These are phyloP conservation scores for Sphaerulina musiva DNA, from an alignment of 2,329 filamentous ascomycete species.

Conservation along the genomic window DNA sequence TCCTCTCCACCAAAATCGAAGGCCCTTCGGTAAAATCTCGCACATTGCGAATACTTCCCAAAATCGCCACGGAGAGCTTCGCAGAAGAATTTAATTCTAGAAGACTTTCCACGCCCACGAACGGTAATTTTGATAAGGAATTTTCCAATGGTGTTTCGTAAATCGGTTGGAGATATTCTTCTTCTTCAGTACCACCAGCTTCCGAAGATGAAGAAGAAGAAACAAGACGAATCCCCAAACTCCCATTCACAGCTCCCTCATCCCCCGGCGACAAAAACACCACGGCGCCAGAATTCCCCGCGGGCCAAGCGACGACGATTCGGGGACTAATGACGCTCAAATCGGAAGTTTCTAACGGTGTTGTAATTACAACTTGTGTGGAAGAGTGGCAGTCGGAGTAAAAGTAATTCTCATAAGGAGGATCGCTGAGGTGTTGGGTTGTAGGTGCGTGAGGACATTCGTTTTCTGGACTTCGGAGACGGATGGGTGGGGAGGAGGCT, in stretches of 20 bases:
- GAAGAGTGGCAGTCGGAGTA: conserved; percentile 57
- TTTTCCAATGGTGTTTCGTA: conserved; percentile 30
- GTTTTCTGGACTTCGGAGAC: neutral
- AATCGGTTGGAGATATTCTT: conserved; percentile 42
- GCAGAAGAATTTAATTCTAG: conserved; percentile 55
- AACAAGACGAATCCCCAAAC: conserved; percentile 45
- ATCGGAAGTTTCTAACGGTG: conserved; percentile 49
- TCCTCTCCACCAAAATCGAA: conserved; percentile 45
- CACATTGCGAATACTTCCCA: conserved; percentile 58
- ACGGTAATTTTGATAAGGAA: conserved; percentile 33
- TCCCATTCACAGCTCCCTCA: conserved; percentile 44
- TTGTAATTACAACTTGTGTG: conserved; percentile 56
- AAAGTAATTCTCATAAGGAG: conserved; percentile 60
- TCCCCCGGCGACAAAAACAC: conserved; percentile 52
- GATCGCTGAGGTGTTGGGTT: conserved; percentile 47
- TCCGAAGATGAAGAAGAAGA: too few relatives aligned
- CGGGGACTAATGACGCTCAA: conserved; percentile 51
- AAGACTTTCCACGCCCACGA: conserved; percentile 47
- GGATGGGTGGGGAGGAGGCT: neutral
- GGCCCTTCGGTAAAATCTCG: conserved; percentile 57
- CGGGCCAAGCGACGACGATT: conserved; percentile 55
- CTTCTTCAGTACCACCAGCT: too few relatives aligned
- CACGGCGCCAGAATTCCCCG: conserved; percentile 56
- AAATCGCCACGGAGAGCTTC: conserved; percentile 49
- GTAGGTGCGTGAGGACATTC: conserved; percentile 29